Evolutionary conservation across 257 asterid species (phyloP), one percentile per base, ranked within the genome.

Genomic region (Fraxinus anomala): DNA sequence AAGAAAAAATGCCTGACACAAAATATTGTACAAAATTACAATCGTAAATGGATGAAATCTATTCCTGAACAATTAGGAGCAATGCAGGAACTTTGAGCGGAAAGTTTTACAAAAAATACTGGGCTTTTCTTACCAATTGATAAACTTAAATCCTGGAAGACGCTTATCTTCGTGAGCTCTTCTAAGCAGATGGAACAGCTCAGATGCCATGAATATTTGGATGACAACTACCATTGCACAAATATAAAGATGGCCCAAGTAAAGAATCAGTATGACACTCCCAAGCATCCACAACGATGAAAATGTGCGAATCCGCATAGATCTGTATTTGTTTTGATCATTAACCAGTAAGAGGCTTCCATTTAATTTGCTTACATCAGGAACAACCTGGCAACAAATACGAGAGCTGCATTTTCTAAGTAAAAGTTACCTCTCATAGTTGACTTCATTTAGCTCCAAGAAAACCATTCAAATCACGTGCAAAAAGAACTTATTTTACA

Each of bases 61-160:
- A 17, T 10, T 3, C 23, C 39, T 8, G 76, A 83, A 86, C 76
- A 73, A 23, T 85, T 81, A 83, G 87, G 68, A n/a, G 61, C 39
- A 19, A 21, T 30, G 8, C n/a, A 11, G 36, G 72, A 71, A 42
- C 61, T 21, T 56, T 24, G 23, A 19, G 23, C 33, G 11, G 82
- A 12, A 36, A 47, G 17, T 16, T 19, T 40, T 33, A 12, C 33
- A 2, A 31, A 34, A 68, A 6, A 11, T 42, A 33, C 68, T 63
- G 34, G 6, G 51, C 33, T 51, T 73, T 73, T 51, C 59, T 77
- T 87, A 91, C 92, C 96, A 91, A 68, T 87, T 89, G 61, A 91
- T 81, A 16, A 87, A 90, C 91, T 92, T 84, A 76, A 91, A 91
- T 68, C 97, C 92, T 0, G 94, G 97, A 70, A 91, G 97, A 8